phyloP scores from a whole-genome alignment of 2,329 filamentous ascomycete species.

The Seiridium unicorne region DNA sequence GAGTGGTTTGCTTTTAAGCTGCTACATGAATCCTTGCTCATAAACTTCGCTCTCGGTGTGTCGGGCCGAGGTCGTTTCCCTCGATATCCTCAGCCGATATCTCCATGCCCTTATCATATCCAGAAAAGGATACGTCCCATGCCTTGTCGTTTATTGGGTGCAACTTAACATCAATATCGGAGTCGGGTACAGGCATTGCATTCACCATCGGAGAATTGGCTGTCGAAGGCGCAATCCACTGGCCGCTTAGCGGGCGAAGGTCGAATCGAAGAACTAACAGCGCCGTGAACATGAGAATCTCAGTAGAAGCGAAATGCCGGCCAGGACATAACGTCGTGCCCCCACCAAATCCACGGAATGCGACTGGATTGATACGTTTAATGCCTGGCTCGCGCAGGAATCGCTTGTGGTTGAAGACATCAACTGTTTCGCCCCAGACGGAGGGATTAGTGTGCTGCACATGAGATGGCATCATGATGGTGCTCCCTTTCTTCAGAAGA shows the following conservation, averaged over 20 bases:
- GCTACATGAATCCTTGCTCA: too few relatives aligned
- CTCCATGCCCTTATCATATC: background rate
- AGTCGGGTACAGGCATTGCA: background rate
- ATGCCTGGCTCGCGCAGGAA: background rate
- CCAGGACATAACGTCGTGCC: conserved; percentile 14
- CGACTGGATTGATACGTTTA: conserved; percentile 10
- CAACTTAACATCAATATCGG: background rate
- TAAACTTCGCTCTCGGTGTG: too few relatives aligned
- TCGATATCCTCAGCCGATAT: background rate
- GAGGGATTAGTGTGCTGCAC: conserved; percentile 4
- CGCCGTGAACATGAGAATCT: conserved; percentile 11
- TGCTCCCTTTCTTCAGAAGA: conserved; percentile 12
- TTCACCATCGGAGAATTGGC: background rate
- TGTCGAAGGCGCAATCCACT: background rate
- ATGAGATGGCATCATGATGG: background rate
- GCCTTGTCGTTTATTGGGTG: background rate
- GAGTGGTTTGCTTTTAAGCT: too few relatives aligned
- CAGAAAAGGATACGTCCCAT: background rate
- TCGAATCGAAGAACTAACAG: conserved; percentile 16
- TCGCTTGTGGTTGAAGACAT: conserved; percentile 9
- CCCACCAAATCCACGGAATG: conserved; percentile 14
- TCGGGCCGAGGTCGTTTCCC: background rate
- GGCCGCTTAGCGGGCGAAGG: background rate
- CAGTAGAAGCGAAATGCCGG: conserved; percentile 13
- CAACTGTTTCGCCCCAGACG: conserved; percentile 12